Evolutionary conservation across 2,329 filamentous ascomycete species (phyloP).

Genomic region (Pseudopithomyces maydicus): DNA sequence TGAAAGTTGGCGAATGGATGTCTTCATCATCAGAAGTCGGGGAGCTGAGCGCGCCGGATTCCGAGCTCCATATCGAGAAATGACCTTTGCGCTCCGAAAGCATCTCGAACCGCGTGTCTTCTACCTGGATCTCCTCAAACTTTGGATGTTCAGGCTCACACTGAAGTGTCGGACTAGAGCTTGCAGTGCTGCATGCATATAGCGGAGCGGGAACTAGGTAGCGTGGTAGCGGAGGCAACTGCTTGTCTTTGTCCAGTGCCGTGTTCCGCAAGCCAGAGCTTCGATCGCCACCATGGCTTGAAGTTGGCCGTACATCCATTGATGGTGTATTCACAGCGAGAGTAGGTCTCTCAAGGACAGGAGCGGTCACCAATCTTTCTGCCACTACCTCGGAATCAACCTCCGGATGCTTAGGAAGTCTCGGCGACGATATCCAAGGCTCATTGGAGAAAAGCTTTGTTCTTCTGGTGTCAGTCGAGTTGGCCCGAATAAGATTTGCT

Average conservation of each 20-base stretch:
- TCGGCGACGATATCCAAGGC: constrained; percentile 35
- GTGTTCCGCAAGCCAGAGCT: constrained; percentile 20
- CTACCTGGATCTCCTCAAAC: constrained; percentile 13
- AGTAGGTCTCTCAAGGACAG: constrained; percentile 26
- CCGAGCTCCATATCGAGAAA: constrained; percentile 41
- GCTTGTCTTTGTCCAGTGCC: constrained; percentile 37
- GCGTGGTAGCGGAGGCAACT: constrained; percentile 35
- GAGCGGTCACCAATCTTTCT: constrained; percentile 21
- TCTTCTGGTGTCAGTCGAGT: constrained; percentile 35
- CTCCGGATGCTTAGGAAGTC: constrained; percentile 19
- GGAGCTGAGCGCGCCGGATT: constrained; percentile 29
- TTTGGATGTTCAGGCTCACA: constrained; percentile 8
- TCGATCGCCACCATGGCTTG: constrained; percentile 29
- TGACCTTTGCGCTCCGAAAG: constrained; percentile 32
- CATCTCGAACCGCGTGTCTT: constrained; percentile 18
- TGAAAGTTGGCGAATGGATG: constrained; percentile 38
- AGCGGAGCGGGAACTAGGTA: constrained; percentile 36
- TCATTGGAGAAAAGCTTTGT: constrained; percentile 33
- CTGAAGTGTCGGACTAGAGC: constrained; percentile 13
- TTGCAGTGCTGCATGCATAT: constrained; percentile 26
- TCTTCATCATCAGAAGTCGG: constrained; percentile 32
- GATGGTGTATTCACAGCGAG: constrained; percentile 18
- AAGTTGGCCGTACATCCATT: constrained; percentile 30
- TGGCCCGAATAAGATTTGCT: constrained; percentile 29
- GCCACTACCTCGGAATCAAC: constrained; percentile 16